phyloP scores from a whole-genome alignment of 2,329 filamentous ascomycete genomes.

The Escovopsis weberi region DNA sequence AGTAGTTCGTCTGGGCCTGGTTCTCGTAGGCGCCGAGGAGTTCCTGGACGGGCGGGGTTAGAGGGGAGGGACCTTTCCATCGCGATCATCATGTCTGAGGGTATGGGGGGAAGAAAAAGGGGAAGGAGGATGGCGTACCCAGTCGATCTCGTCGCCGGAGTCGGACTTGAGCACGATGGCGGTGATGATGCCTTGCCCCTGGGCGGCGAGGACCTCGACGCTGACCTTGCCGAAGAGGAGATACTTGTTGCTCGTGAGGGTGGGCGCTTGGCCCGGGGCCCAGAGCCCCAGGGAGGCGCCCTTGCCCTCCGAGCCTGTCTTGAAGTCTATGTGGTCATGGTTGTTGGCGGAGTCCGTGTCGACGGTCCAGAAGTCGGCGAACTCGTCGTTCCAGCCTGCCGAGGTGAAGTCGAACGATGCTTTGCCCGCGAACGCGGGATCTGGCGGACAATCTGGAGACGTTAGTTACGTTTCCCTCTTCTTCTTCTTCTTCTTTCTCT shows the following conservation, averaged over 20 bases:
- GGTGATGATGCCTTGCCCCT: conserved; percentile 62
- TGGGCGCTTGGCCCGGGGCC: conserved; percentile 39
- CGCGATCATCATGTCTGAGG: background rate
- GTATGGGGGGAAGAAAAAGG: background rate
- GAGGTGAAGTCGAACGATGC: conserved; percentile 46
- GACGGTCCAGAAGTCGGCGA: conserved; percentile 15
- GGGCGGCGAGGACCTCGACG: conserved; percentile 53
- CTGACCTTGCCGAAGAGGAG: conserved; percentile 73
- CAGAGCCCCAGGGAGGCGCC: conserved; percentile 38
- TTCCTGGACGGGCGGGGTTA: conserved; percentile 7
- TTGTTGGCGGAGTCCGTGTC: conserved; percentile 19
- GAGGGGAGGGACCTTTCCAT: no score
- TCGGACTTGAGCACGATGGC: conserved; percentile 66
- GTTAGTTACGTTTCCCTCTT: no score
- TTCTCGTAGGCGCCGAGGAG: conserved; percentile 18
- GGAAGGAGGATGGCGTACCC: conserved; percentile 13
- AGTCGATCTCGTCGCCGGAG: conserved; percentile 57
- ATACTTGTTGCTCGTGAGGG: conserved; percentile 58
- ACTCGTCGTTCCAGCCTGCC: conserved; percentile 30
- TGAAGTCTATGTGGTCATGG: conserved; percentile 13
- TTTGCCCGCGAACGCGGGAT: conserved; percentile 50
- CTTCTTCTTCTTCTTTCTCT: background rate
- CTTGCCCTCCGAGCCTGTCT: conserved; percentile 11
- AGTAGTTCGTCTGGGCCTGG: conserved; percentile 70
- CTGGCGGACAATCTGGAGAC: conserved; percentile 37